Base-by-base conservation (phyloP, 1,284 basidiomycete species). In the Volvariella surrecta region DNA sequence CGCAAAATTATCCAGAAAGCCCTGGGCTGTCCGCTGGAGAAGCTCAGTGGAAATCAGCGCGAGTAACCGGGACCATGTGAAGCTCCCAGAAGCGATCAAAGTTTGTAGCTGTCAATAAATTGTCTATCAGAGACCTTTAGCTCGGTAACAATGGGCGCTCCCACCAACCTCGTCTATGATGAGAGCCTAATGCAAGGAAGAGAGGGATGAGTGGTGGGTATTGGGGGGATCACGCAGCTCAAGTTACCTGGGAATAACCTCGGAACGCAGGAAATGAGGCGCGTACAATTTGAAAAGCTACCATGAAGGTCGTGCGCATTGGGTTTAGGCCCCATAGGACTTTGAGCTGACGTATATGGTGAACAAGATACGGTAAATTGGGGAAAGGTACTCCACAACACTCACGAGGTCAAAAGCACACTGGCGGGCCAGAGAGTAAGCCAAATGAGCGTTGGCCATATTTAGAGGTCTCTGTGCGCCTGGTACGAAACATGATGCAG, bases 231-330 rank as follows among this genome's bases (percentile, higher is more conserved):
- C 39, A 39, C 40, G 46, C 39, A 39, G 40, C 45, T 35, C 32
- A 47, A 56, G 63, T 38, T 46, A 70, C 71, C 62, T 89, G 86
- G 9, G 86, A 87, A 66, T 86, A 88, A 46, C 83, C 80, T 62
- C 82, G 75, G 59, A 83, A 82, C 9, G 84, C 85, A 32, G 85
- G 85, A 54, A 87, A 76, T 47, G 82, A 61, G 47, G 83, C 86
- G 50, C 83, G 74, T 48, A 80, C 54, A 42, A 88, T 62, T 57
- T 87, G 82, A 50, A 85, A 63, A 44, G 69, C 47, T 54, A 87
- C 61, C 73, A 88, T 79, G 43, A 82, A 61, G 18, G 72, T 64
- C 17, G 80, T 77, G 46, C 82, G 74, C 43, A 75, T 54, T 37
- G 84, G 84, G 52, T 88, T 82, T 22, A 81, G 59, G 37, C 66